Percentiles rank a stretch among this genome's conserved stretches.
phyloP scores from a whole-genome alignment of 176 grass and related monocot genomes.

The Rhynchospora tenuis region DNA sequence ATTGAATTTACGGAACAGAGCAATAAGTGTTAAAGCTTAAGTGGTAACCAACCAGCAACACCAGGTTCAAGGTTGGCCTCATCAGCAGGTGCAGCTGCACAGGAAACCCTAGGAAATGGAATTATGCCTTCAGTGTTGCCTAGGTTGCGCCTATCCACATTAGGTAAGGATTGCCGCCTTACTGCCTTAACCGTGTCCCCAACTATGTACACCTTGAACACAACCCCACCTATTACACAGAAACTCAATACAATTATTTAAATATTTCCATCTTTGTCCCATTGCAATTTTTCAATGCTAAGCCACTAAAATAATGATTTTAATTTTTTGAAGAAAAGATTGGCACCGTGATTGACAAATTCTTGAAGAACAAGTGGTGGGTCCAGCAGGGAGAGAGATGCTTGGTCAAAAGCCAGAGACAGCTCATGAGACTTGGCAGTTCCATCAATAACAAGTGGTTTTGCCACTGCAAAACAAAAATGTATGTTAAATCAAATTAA shows the following conservation, averaged over 20 bases:
- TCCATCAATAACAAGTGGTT: slow-evolving; percentile 89
- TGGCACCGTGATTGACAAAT: slow-evolving; percentile 91
- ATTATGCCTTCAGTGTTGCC: slow-evolving; percentile 61
- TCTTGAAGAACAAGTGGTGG: slow-evolving; percentile 91
- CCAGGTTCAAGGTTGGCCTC: slow-evolving; percentile 69
- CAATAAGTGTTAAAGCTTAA: not conserved
- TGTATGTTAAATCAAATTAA: not conserved
- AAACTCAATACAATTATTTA: not conserved
- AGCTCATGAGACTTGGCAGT: slow-evolving; percentile 85
- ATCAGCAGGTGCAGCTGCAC: slow-evolving; percentile 75
- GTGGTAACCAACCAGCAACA: slow-evolving; percentile 58
- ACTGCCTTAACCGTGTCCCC: slow-evolving; percentile 76
- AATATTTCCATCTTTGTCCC: not conserved
- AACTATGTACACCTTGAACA: slow-evolving; percentile 92
- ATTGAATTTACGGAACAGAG: not conserved
- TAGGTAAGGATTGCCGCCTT: slow-evolving; percentile 80
- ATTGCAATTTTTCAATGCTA: not conserved
- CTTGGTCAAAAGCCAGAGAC: slow-evolving; percentile 62
- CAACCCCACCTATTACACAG: slow-evolving; percentile 56
- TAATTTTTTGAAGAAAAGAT: not conserved
- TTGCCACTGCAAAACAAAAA: slow-evolving; percentile 54
- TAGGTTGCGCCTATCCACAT: slow-evolving; percentile 54
- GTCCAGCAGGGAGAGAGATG: slow-evolving; percentile 70
- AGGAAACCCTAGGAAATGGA: slow-evolving; percentile 88
- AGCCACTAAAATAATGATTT: not conserved